Percentiles rank a stretch among this genome's conserved stretches.
Conservation (phyloP, 208 protist species). For the Kentomonas sorsogonicus region DNA sequence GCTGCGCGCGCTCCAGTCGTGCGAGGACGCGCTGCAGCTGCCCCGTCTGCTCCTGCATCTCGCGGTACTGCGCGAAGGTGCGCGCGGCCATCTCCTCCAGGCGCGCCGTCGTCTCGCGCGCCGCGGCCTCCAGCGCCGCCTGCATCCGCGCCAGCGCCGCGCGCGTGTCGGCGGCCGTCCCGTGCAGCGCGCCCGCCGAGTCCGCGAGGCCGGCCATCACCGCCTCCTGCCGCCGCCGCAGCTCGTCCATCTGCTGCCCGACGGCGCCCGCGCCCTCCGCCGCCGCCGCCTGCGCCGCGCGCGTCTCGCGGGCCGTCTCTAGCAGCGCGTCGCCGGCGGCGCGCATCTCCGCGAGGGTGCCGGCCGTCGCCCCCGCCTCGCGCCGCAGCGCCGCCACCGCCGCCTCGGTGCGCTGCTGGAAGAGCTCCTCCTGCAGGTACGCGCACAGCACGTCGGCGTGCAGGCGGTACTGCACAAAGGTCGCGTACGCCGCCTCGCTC, state of each 20-base stretch:
- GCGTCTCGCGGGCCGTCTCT: constrained; percentile 12
- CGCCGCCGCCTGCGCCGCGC: constrained; percentile 28
- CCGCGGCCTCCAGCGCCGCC: constrained; percentile 19
- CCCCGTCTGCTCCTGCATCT: constrained; percentile 40
- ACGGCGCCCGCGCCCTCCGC: constrained; percentile 26
- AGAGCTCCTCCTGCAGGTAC: constrained; percentile 79
- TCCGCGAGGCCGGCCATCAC: constrained; percentile 8
- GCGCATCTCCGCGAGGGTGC: constrained; percentile 28
- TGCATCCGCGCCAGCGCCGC: constrained; percentile 19
- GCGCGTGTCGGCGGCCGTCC: constrained; percentile 22
- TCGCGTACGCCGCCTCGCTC: constrained; percentile 52
- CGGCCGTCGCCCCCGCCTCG: constrained; percentile 26
- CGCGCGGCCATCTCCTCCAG: constrained; percentile 26
- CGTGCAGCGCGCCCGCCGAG: constrained; percentile 6
- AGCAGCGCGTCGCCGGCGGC: constrained; percentile 25
- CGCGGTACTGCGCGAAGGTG: constrained; percentile 29
- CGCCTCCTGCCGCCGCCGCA: constrained; percentile 26
- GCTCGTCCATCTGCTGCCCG: constrained; percentile 27
- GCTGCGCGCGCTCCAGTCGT: constrained; percentile 50
- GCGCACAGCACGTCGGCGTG: constrained; percentile 78
- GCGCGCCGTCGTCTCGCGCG: constrained; percentile 20
- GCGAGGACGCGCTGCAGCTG: constrained; percentile 35
- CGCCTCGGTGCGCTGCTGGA: constrained; percentile 80
- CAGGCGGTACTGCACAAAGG: constrained; percentile 84
- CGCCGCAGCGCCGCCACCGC: constrained; percentile 51